Conservation (phyloP, 257 asterid genomes). For the Solanum gracilifrons region DNA sequence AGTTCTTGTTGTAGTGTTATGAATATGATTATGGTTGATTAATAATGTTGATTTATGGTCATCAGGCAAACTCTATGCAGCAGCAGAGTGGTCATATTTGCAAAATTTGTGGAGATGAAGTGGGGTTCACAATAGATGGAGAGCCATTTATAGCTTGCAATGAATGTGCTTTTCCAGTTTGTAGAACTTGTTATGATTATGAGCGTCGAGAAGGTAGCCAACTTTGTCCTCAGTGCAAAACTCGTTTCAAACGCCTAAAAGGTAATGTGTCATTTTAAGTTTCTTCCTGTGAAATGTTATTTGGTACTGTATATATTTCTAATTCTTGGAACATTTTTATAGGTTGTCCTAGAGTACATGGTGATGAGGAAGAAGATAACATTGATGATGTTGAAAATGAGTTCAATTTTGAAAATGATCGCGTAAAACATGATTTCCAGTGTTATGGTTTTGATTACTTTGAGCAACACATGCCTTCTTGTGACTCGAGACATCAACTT, state of each 20-base stretch:
- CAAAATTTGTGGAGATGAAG: constrained; percentile 20
- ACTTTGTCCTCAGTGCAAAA: constrained; percentile 29
- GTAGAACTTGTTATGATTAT: constrained; percentile 28
- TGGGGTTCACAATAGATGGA: constrained; percentile 16
- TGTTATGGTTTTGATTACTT: background rate
- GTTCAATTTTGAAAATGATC: constrained; percentile 7
- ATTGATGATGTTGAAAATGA: constrained; percentile 20
- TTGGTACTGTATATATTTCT: background rate
- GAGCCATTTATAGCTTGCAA: constrained; percentile 27
- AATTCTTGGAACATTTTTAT: background rate
- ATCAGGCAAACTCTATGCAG: constrained; percentile 3
- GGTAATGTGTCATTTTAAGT: background rate
- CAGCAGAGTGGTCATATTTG: constrained; percentile 4
- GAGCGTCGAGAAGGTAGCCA: constrained; percentile 27
- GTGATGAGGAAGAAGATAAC: constrained; percentile 27
- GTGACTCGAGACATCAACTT: background rate
- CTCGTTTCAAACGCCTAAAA: constrained; percentile 21
- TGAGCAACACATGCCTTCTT: background rate
- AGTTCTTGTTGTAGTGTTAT: background rate
- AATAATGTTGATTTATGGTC: background rate
- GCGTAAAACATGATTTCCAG: background rate
- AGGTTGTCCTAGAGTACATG: constrained; percentile 22
- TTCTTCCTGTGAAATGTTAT: background rate
- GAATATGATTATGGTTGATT: background rate
- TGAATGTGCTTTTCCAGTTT: constrained; percentile 30